Conservation (phyloP, 495 filamentous ascomycete species). For the Apiosordaria backusii region DNA sequence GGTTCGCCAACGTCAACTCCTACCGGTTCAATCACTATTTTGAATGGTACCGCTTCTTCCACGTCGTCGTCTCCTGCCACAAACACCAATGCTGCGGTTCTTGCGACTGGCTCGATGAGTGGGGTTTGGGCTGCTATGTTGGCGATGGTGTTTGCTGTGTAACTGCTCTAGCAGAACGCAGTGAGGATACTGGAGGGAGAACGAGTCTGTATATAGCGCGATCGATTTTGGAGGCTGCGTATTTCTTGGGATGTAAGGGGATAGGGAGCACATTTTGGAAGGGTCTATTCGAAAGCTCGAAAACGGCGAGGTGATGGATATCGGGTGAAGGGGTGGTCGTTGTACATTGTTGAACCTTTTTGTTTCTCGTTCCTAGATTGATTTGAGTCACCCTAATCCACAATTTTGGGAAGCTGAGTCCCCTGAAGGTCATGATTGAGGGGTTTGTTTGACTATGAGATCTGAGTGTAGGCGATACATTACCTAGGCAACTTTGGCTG, state of each 20-base stretch:
- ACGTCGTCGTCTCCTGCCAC: constrained; percentile 20
- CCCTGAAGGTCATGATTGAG: neutral
- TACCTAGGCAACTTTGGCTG: neutral
- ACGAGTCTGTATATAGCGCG: neutral
- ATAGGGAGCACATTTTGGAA: neutral
- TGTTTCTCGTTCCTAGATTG: neutral
- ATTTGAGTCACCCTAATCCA: neutral
- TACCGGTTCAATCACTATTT: neutral
- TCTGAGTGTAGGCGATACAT: neutral
- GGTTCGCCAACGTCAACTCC: neutral
- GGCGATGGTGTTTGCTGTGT: constrained; percentile 24
- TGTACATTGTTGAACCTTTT: neutral
- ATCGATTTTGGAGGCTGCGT: neutral
- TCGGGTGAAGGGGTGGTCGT: neutral
- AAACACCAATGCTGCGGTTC: constrained; percentile 19
- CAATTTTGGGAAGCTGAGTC: no score
- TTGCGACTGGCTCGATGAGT: constrained; percentile 23
- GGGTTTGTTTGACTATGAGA: neutral
- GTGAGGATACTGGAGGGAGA: neutral
- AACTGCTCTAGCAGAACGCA: neutral
- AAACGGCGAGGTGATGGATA: neutral
- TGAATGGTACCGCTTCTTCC: constrained; percentile 2
- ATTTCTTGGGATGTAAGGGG: neutral
- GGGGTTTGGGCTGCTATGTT: constrained; percentile 32
- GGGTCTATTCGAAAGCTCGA: neutral